Conservation (phyloP, 176 grass and related monocot genomes). For the Ampelocalamus luodianensis region DNA sequence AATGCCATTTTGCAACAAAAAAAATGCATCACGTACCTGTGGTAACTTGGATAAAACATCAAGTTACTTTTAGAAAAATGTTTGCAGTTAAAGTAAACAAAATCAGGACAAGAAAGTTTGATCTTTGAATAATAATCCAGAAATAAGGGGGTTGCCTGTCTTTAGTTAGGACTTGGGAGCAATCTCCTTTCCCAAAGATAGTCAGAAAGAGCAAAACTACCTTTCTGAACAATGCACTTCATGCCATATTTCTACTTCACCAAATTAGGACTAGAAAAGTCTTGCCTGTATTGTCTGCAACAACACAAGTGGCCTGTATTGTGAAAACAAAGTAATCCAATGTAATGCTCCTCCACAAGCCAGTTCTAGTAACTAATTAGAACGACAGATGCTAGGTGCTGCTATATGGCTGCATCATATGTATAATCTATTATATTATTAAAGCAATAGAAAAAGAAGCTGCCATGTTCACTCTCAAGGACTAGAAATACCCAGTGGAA, state of each 20-base stretch:
- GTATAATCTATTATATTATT: background rate
- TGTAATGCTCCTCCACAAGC: background rate
- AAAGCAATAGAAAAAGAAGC: too few relatives aligned
- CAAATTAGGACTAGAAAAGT: background rate
- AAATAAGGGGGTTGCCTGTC: background rate
- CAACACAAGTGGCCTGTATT: background rate
- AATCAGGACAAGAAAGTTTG: background rate
- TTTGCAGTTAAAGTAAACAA: background rate
- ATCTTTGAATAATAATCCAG: constrained; percentile 13
- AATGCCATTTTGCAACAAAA: background rate
- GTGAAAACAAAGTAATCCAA: background rate
- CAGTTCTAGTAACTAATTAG: background rate
- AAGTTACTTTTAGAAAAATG: background rate
- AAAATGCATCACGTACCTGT: background rate
- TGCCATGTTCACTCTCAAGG: rapidly evolving
- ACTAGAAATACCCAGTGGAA: too few relatives aligned
- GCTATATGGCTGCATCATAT: constrained; percentile 12
- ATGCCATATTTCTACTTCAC: background rate
- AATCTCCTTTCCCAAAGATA: background rate
- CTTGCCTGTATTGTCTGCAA: background rate
- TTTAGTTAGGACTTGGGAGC: background rate
- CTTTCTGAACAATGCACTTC: background rate
- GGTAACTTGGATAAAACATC: background rate
- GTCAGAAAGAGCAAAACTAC: background rate
- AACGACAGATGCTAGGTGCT: background rate